These are phyloP conservation scores for Musa beccarii DNA, from an alignment of 176 grass and related monocot genomes.

Conservation along the genomic window DNA sequence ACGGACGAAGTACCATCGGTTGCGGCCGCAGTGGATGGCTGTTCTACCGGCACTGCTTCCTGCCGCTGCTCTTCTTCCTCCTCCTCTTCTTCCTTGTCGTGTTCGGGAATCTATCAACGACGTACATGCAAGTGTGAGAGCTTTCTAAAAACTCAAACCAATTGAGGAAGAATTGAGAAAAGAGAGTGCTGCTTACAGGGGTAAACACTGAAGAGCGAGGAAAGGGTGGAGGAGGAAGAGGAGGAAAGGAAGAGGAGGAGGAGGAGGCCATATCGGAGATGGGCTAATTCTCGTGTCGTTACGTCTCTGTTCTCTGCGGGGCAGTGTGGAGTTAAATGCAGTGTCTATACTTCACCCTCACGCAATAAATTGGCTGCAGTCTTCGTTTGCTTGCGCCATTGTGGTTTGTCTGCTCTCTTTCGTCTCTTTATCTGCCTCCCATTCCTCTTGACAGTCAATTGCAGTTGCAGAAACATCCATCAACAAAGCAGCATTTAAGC, in stretches of 20 bases:
- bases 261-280: not conserved
- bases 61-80: not conserved
- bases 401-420: too few species aligned
- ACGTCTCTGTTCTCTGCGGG: too few species aligned
- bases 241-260: not conserved
- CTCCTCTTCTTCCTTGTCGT: not conserved
- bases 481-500: too few species aligned
- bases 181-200: not conserved
- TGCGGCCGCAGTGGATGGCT: not conserved
- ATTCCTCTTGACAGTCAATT: too few species aligned
- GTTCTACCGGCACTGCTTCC: not conserved
- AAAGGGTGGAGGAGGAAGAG: slow-evolving; percentile 15
- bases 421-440: too few species aligned
- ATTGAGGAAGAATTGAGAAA: not conserved
- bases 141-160: too few species aligned
- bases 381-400: too few species aligned
- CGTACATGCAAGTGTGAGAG: not conserved
- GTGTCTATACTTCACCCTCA: not conserved
- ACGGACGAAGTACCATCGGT: slow-evolving; percentile 22
- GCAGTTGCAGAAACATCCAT: too few species aligned
- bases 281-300: too few species aligned
- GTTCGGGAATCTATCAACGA: slow-evolving; percentile 40
- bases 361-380: not conserved
- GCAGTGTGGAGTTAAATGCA: not conserved
- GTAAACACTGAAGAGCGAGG: not conserved